phyloP scores from a whole-genome alignment of 345 rosid species.

The Carallia brachiata region DNA sequence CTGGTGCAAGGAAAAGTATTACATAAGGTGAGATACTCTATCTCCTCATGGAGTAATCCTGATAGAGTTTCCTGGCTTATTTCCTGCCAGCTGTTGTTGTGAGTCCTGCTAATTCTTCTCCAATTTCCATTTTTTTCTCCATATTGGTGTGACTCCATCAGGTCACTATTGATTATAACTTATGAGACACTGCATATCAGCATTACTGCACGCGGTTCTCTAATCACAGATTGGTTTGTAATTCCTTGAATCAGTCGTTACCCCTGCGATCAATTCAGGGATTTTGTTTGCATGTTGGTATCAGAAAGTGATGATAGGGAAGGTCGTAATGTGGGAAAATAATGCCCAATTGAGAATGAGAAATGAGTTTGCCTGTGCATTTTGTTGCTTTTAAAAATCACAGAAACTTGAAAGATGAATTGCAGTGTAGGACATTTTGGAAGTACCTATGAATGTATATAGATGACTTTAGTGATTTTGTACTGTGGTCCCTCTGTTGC shows the following conservation, averaged over 20 bases:
- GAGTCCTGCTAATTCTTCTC: no score
- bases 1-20: no score
- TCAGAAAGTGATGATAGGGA: neutral
- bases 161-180: no score
- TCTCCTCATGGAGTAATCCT: no score
- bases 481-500: slow-evolving; percentile 9
- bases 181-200: no score
- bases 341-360: neutral
- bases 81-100: no score
- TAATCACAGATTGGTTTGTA: slow-evolving; percentile 2
- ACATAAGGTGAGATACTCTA: no score
- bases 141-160: no score
- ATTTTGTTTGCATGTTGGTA: slow-evolving; percentile 2
- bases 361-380: neutral
- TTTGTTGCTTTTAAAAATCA: no score
- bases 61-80: no score
- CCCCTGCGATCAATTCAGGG: neutral
- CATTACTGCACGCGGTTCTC: no score
- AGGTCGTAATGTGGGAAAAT: neutral
- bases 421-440: neutral
- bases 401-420: neutral
- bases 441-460: neutral
- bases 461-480: neutral
- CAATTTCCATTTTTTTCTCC: no score
- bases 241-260: slow-evolving; percentile 5